Percentiles rank a stretch among this genome's conserved stretches.
Evolutionary conservation across 1,284 basidiomycete species (phyloP).

Genomic region (Cystobasidium slooffiae): DNA sequence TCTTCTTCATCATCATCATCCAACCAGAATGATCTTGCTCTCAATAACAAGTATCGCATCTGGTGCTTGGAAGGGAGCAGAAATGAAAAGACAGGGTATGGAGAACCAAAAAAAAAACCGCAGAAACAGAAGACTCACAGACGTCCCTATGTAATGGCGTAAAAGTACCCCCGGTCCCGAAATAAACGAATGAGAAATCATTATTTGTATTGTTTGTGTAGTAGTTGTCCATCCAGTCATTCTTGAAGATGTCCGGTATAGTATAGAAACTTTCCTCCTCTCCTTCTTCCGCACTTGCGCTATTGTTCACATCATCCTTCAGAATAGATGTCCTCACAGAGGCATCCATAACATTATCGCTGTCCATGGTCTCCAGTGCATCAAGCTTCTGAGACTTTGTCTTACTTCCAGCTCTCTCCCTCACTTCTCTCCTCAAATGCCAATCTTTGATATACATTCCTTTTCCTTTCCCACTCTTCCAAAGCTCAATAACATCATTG

Average conservation of each 20-base stretch:
- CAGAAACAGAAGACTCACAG: too few species aligned
- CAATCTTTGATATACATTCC: conserved; percentile 64
- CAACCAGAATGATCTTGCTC: too few species aligned
- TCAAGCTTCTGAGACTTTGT: not conserved
- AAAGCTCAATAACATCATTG: conserved; percentile 57
- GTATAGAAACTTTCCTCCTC: conserved; percentile 57
- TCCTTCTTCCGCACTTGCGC: not conserved
- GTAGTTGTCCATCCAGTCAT: conserved; percentile 63
- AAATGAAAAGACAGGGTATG: too few species aligned
- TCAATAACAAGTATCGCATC: too few species aligned
- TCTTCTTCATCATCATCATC: too few species aligned
- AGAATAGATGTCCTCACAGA: too few species aligned
- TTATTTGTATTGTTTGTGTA: conserved; percentile 50
- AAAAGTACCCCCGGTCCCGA: conserved; percentile 59
- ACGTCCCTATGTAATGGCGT: conserved; percentile 63
- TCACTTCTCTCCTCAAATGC: conserved; percentile 60
- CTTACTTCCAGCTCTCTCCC: conserved; percentile 48
- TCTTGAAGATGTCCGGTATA: conserved; percentile 60
- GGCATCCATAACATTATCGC: not conserved
- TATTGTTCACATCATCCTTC: not conserved
- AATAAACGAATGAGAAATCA: conserved; percentile 58
- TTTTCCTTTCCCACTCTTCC: conserved; percentile 54
- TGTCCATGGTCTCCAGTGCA: not conserved
- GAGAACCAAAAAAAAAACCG: too few species aligned
- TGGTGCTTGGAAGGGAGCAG: too few species aligned